These are phyloP conservation scores for Neurospora sp. DNA, from an alignment of 495 filamentous ascomycete genomes.

Conservation along the genomic window DNA sequence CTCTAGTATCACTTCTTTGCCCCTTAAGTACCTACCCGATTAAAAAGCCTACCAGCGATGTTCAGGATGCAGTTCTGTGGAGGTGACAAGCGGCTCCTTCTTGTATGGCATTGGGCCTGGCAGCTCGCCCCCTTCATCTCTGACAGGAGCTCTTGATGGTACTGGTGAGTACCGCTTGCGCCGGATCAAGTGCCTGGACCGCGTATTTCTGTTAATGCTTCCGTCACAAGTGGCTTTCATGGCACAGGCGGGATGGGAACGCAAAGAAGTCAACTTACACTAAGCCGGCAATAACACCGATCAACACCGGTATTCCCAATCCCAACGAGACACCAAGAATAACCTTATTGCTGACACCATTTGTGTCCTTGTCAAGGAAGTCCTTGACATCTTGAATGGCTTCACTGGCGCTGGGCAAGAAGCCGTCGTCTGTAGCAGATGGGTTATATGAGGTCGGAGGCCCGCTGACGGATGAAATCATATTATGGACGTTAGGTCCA, in stretches of 20 bases:
- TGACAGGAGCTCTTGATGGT: background rate
- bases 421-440: background rate
- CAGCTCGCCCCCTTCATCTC: background rate
- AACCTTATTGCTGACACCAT: background rate
- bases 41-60: background rate
- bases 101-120: background rate
- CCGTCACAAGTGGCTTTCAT: background rate
- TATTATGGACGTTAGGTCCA: background rate
- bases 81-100: background rate
- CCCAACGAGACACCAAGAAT: background rate
- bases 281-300: background rate
- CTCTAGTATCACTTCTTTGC: background rate
- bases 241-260: background rate
- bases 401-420: background rate
- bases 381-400: background rate
- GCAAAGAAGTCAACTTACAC: background rate
- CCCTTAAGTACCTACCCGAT: background rate
- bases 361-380: background rate
- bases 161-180: background rate
- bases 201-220: background rate
- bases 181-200: background rate
- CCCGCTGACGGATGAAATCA: background rate
- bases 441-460: slow-evolving; percentile 5
- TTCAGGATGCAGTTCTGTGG: background rate
- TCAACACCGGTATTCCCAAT: background rate